Conservation (phyloP, 495 filamentous ascomycete genomes). For the Hypomontagnella monticulosa region DNA sequence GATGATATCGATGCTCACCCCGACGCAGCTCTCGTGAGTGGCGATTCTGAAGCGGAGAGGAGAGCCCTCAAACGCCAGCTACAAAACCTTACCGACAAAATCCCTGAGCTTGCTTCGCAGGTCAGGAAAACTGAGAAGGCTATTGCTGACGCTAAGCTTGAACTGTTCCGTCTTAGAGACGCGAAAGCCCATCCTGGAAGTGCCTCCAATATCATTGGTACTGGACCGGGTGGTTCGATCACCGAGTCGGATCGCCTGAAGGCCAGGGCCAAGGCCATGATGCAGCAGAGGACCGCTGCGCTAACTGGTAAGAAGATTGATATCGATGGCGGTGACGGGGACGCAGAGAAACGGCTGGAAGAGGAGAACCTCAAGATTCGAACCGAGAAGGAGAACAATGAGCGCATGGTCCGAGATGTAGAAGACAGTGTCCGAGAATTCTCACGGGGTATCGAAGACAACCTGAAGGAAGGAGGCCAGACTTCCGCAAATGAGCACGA, state of each 20-base stretch:
- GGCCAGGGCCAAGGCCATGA: slow-evolving; percentile 94
- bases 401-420: slow-evolving; percentile 94
- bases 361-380: slow-evolving; percentile 83
- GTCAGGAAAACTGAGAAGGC: slow-evolving; percentile 90
- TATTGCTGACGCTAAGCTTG: slow-evolving; percentile 91
- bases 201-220: slow-evolving; percentile 86
- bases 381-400: slow-evolving; percentile 90
- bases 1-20: slow-evolving; percentile 97
- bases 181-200: slow-evolving; percentile 90
- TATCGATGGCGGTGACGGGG: slow-evolving; percentile 70
- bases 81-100: slow-evolving; percentile 84
- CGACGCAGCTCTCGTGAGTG: slow-evolving; percentile 73
- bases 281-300: slow-evolving; percentile 96
- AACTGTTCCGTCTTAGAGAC: slow-evolving; percentile 92
- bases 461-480: slow-evolving; percentile 81
- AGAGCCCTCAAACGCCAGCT: slow-evolving; percentile 86
- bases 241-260: slow-evolving; percentile 96
- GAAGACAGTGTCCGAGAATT: slow-evolving; percentile 97
- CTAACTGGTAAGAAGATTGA: slow-evolving; percentile 83
- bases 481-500: slow-evolving; percentile 80
- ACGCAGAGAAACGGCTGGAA: slow-evolving; percentile 83
- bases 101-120: slow-evolving; percentile 91
- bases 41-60: slow-evolving; percentile 87
- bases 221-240: slow-evolving; percentile 88
- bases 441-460: slow-evolving; percentile 81